Percentiles rank a stretch among this genome's conserved stretches.
phyloP scores from a whole-genome alignment of 495 filamentous ascomycete species.

The Hyaloscypha finlandica region DNA sequence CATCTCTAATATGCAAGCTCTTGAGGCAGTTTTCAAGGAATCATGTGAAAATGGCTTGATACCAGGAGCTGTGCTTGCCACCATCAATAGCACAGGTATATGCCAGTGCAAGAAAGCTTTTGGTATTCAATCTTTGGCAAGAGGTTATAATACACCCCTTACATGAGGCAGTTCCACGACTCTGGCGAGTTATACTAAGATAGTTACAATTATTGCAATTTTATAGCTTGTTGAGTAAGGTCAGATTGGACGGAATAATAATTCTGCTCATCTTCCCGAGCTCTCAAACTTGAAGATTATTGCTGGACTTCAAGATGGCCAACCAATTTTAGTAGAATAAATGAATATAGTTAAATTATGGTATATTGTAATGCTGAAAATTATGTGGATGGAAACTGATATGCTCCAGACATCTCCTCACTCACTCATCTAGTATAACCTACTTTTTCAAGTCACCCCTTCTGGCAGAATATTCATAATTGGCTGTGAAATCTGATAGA shows the following conservation, averaged over 20 bases:
- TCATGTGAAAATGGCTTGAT: too few relatives aligned
- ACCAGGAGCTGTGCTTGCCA: too few relatives aligned
- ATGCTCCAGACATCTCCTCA: slow-evolving; percentile 22
- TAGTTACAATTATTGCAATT: slow-evolving; percentile 49
- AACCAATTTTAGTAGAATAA: slow-evolving; percentile 49
- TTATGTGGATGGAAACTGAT: too few relatives aligned
- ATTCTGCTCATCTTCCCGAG: slow-evolving; percentile 28
- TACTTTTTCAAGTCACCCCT: slow-evolving; percentile 6
- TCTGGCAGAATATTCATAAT: background rate
- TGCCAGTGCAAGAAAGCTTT: slow-evolving; percentile 12
- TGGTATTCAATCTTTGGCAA: slow-evolving; percentile 30
- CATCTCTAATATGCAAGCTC: too few relatives aligned
- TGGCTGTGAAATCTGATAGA: background rate
- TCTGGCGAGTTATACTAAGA: slow-evolving; percentile 6
- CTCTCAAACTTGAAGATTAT: slow-evolving; percentile 29
- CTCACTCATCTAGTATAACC: slow-evolving; percentile 20
- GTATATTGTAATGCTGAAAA: background rate
- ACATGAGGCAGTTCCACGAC: too few relatives aligned
- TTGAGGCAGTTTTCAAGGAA: too few relatives aligned
- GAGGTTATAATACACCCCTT: slow-evolving; percentile 37
- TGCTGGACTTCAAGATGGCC: slow-evolving; percentile 33
- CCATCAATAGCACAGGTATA: background rate
- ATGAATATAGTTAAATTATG: slow-evolving; percentile 44
- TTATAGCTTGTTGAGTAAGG: slow-evolving; percentile 64
- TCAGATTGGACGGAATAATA: slow-evolving; percentile 34